Conservation (phyloP, 345 rosid species). For the Mangifera indica region DNA sequence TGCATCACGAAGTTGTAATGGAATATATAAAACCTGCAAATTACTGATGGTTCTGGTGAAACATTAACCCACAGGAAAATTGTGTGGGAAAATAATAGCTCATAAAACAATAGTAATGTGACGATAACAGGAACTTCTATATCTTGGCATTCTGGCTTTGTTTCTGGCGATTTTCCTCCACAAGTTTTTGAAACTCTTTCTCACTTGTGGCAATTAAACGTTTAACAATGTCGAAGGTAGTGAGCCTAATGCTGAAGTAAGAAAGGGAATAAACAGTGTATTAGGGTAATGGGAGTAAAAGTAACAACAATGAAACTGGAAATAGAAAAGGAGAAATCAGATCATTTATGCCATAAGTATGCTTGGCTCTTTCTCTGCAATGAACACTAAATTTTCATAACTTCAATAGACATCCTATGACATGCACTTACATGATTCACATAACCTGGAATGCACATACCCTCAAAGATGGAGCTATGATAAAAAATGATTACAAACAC, state of each 20-base stretch:
- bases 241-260: conserved; percentile 85
- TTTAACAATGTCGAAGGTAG: conserved; percentile 82
- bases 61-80: conserved; percentile 3
- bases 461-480: neutral
- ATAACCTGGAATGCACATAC: conserved; percentile 2
- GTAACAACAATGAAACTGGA: neutral
- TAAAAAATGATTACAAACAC: neutral
- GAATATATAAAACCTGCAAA: conserved; percentile 14
- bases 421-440: neutral
- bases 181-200: conserved; percentile 71
- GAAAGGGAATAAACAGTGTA: neutral
- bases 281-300: conserved; percentile 9
- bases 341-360: conserved; percentile 6
- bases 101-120: neutral
- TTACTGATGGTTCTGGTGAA: neutral
- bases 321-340: neutral
- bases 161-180: conserved; percentile 60
- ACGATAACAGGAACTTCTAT: conserved; percentile 14
- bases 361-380: neutral
- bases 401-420: neutral
- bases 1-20: neutral
- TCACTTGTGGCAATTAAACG: conserved; percentile 69
- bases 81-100: conserved; percentile 1
- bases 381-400: neutral
- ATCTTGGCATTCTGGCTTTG: conserved; percentile 33